These are phyloP conservation scores for Clarireedia paspali DNA, from an alignment of 2,329 filamentous ascomycete genomes.

Conservation along the genomic window DNA sequence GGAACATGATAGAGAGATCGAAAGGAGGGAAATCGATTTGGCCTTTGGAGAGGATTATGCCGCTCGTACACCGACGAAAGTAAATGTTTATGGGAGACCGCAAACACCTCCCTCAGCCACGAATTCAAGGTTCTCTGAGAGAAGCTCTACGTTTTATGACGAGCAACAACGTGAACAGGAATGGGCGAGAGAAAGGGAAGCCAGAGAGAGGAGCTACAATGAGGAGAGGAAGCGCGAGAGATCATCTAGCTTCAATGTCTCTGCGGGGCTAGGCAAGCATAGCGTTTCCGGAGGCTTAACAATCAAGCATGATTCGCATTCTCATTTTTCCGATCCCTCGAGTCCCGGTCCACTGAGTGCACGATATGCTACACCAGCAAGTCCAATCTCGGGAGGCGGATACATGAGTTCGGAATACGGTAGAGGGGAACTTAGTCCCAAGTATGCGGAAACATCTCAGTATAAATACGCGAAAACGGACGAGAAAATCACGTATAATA, in stretches of 20 bases:
- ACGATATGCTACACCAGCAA: not conserved
- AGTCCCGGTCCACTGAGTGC: not conserved
- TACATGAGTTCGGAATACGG: not conserved
- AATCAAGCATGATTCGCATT: conserved; percentile 16
- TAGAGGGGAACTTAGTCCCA: not conserved
- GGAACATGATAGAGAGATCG: not conserved
- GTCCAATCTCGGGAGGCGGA: not conserved
- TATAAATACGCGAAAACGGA: conserved; percentile 34
- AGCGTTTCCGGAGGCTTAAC: conserved; percentile 21
- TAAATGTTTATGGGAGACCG: conserved; percentile 3
- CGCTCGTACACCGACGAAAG: conserved; percentile 1
- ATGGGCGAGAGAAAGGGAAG: conserved; percentile 8
- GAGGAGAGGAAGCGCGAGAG: conserved; percentile 15
- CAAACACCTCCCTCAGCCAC: not conserved
- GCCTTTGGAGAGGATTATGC: conserved; percentile 4
- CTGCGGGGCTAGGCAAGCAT: conserved; percentile 10
- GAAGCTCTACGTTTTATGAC: too few species aligned
- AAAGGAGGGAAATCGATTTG: conserved; percentile 1
- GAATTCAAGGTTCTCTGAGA: too few species aligned
- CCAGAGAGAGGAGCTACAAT: conserved; percentile 16
- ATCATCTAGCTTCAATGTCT: conserved; percentile 23
- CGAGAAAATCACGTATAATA: conserved; percentile 30
- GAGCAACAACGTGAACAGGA: conserved; percentile 3
- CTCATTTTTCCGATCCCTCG: not conserved
- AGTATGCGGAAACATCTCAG: conserved; percentile 27